Conservation (phyloP, 1,284 basidiomycete genomes). For the Mrakiaceae sp. region DNA sequence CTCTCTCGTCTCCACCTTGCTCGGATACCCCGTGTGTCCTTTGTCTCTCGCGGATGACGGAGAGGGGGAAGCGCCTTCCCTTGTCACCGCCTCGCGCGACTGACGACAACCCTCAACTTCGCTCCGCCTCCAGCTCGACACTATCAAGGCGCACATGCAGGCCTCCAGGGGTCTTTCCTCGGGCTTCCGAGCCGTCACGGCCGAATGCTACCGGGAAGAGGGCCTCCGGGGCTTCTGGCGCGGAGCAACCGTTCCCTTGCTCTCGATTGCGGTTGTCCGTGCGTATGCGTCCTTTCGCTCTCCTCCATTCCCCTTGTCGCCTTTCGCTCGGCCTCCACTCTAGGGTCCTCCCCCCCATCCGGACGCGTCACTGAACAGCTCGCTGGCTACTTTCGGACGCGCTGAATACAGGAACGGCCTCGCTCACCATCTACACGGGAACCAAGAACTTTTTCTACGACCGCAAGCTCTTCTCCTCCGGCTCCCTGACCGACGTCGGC, state of each 20-base stretch:
- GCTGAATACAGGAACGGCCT: slow-evolving; percentile 52
- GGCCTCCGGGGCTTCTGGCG: slow-evolving; percentile 80
- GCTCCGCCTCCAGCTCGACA: neutral
- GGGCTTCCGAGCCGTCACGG: slow-evolving; percentile 46
- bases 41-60: too few relatives aligned
- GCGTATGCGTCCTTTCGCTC: slow-evolving; percentile 32
- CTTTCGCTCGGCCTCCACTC: neutral
- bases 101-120: neutral
- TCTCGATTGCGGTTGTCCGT: slow-evolving; percentile 89
- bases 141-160: slow-evolving; percentile 63
- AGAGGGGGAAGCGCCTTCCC: too few relatives aligned
- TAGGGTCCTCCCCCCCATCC: neutral
- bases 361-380: neutral
- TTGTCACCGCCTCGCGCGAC: neutral
- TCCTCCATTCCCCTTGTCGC: neutral
- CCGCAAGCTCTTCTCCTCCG: slow-evolving; percentile 46
- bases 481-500: slow-evolving; percentile 52
- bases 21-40: neutral
- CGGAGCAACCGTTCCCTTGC: slow-evolving; percentile 75
- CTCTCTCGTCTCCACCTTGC: neutral
- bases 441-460: slow-evolving; percentile 63
- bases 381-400: neutral
- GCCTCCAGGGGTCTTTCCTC: slow-evolving; percentile 62
- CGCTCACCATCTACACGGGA: slow-evolving; percentile 76
- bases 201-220: slow-evolving; percentile 68